Percentiles rank a stretch among this genome's conserved stretches.
phyloP scores from a whole-genome alignment of 129 eudicot genomes.

The Helianthus tuberosus region DNA sequence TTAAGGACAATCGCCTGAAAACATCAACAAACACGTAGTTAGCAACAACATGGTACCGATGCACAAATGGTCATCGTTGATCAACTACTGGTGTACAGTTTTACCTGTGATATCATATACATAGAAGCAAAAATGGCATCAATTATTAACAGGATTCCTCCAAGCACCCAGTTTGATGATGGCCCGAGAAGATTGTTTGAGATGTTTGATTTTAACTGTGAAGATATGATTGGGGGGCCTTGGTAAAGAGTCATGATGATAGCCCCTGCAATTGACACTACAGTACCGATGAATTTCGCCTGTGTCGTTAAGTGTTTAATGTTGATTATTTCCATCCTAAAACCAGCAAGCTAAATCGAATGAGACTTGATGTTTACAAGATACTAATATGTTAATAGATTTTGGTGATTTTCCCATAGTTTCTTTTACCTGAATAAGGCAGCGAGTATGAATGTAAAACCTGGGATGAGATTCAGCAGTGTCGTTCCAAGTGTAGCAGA shows the following conservation, averaged over 20 bases:
- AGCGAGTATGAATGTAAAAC: constrained; percentile 79
- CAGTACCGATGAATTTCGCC: constrained; percentile 68
- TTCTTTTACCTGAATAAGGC: constrained; percentile 57
- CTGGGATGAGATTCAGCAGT: constrained; percentile 85
- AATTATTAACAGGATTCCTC: constrained; percentile 63
- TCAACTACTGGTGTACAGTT: not conserved
- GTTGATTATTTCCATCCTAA: constrained; percentile 69
- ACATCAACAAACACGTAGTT: constrained; percentile 14
- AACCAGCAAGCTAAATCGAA: constrained; percentile 21
- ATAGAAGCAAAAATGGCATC: constrained; percentile 50
- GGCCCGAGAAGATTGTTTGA: constrained; percentile 31
- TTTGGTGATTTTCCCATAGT: too few species aligned
- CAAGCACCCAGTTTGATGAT: constrained; percentile 62
- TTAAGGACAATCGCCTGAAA: constrained; percentile 66
- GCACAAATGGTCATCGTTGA: not conserved
- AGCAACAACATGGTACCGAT: not conserved
- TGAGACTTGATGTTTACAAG: constrained; percentile 17
- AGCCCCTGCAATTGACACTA: constrained; percentile 77
- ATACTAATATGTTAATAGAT: not conserved
- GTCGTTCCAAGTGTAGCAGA: constrained; percentile 72
- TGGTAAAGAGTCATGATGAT: constrained; percentile 68
- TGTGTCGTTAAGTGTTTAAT: constrained; percentile 43
- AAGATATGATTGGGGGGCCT: constrained; percentile 56
- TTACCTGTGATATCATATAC: constrained; percentile 67
- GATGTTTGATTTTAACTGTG: constrained; percentile 20